phyloP scores from a whole-genome alignment of 2,329 filamentous ascomycete species.

The Coleophoma cylindrospora region DNA sequence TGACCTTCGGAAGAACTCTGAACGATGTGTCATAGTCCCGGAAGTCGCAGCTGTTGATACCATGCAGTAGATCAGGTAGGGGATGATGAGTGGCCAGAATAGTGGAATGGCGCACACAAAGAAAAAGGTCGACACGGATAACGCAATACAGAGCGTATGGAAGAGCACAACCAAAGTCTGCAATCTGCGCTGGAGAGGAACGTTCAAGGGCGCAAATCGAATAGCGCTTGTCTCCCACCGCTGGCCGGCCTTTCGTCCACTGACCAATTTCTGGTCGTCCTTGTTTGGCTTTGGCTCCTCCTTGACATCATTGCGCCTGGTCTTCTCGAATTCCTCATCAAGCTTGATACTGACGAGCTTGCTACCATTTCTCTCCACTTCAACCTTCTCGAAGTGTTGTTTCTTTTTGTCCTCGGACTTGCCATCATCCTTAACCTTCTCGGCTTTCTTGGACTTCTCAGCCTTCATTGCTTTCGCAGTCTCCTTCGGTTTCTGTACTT shows the following conservation, averaged over 20 bases:
- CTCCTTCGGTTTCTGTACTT: neutral
- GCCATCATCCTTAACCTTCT: constrained; percentile 5
- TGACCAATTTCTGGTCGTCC: constrained; percentile 16
- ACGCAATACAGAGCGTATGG: constrained; percentile 67
- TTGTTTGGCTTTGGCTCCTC: constrained; percentile 12
- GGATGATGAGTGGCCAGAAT: constrained; percentile 73
- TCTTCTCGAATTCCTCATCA: constrained; percentile 11
- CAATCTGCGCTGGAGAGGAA: constrained; percentile 65
- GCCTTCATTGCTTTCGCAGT: constrained; percentile 1
- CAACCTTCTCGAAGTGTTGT: constrained; percentile 17
- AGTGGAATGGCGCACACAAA: constrained; percentile 86
- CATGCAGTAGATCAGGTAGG: constrained; percentile 80
- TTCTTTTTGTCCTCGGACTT: constrained; percentile 4
- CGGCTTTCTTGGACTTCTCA: neutral
- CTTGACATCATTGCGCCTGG: constrained; percentile 1
- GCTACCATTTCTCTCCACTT: constrained; percentile 15
- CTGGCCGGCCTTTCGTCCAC: constrained; percentile 26
- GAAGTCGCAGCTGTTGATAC: constrained; percentile 74
- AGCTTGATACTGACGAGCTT: constrained; percentile 21
- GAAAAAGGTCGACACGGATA: constrained; percentile 76
- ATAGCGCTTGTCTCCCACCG: constrained; percentile 45
- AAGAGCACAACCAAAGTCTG: constrained; percentile 75
- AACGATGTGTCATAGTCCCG: constrained; percentile 70
- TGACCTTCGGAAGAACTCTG: constrained; percentile 66
- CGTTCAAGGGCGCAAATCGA: constrained; percentile 76